Conservation (phyloP, 1,284 basidiomycete genomes). For the Rhodotorula sp. region DNA sequence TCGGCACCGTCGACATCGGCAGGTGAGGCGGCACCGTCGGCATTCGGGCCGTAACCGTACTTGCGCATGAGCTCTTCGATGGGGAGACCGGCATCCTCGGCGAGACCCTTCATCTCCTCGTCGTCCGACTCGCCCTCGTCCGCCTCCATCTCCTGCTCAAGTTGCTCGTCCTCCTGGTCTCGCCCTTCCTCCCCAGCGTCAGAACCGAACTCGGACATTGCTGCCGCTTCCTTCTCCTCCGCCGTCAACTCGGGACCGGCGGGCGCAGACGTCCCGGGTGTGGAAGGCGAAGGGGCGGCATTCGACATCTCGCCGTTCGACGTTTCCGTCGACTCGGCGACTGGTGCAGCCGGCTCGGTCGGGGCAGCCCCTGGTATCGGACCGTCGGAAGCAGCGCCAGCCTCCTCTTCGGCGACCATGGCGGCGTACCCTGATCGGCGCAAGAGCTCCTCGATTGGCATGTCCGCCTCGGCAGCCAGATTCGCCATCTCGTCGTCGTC, state of each 20-base stretch:
- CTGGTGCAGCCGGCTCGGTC: not conserved
- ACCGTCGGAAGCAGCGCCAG: constrained; percentile 5
- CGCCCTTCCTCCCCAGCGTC: constrained; percentile 31
- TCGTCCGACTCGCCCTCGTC: constrained; percentile 51
- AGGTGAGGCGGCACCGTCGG: not conserved
- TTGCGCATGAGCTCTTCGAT: constrained; percentile 57
- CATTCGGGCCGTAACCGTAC: constrained; percentile 51
- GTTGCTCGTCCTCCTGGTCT: constrained; percentile 48
- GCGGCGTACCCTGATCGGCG: constrained; percentile 31
- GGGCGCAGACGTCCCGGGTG: constrained; percentile 13
- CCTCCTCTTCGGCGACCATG: constrained; percentile 33
- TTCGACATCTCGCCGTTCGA: not conserved
- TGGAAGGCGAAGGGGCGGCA: constrained; percentile 8
- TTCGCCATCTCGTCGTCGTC: constrained; percentile 43
- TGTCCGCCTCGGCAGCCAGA: constrained; percentile 39
- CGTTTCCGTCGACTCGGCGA: not conserved
- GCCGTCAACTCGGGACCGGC: constrained; percentile 47
- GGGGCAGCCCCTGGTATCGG: not conserved
- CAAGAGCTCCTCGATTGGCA: constrained; percentile 36
- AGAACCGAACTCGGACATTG: constrained; percentile 40
- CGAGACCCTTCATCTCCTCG: constrained; percentile 55
- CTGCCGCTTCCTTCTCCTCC: constrained; percentile 49
- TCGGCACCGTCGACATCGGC: constrained; percentile 5
- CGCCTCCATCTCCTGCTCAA: constrained; percentile 52
- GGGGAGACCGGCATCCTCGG: constrained; percentile 56